Percentiles rank a stretch among this genome's conserved stretches.
Conservation (phyloP, 441 rosid species). For the Raphanus hybrid region DNA sequence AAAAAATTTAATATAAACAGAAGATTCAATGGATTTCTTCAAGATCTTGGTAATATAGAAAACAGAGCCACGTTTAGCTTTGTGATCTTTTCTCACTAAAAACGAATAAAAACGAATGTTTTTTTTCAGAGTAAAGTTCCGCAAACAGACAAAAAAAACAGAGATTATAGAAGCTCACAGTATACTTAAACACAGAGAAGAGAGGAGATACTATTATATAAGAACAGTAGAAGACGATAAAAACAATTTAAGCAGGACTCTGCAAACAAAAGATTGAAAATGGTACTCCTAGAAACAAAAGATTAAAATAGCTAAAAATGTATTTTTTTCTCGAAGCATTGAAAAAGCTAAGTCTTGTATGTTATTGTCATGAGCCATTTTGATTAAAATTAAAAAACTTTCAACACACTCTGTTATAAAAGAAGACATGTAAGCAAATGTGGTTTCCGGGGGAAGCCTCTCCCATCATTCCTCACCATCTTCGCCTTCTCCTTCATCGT, state of each 20-base stretch:
- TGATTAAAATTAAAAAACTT: slow-evolving; percentile 2
- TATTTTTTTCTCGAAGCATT: slow-evolving; percentile 9
- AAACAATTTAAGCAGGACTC: neutral
- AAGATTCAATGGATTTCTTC: no score
- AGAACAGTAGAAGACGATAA: neutral
- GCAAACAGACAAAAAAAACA: neutral
- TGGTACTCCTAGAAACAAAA: slow-evolving; percentile 26
- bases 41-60: no score
- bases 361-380: slow-evolving; percentile 16
- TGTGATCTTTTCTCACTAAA: neutral
- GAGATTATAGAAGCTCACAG: neutral
- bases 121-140: neutral
- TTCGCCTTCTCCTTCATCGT: slow-evolving; percentile 64
- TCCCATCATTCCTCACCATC: slow-evolving; percentile 61
- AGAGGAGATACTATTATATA: neutral
- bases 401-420: slow-evolving; percentile 37
- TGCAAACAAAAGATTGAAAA: slow-evolving; percentile 2
- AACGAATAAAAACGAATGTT: no score
- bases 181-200: neutral
- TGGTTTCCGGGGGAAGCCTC: slow-evolving; percentile 29
- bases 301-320: slow-evolving; percentile 24
- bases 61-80: neutral
- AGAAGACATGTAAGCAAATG: slow-evolving; percentile 40
- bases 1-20: no score
- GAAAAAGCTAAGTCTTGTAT: slow-evolving; percentile 1